Percentiles rank a stretch among this genome's conserved stretches.
phyloP scores from a whole-genome alignment of 176 grass and related monocot genomes.

The Carex littledalei region DNA sequence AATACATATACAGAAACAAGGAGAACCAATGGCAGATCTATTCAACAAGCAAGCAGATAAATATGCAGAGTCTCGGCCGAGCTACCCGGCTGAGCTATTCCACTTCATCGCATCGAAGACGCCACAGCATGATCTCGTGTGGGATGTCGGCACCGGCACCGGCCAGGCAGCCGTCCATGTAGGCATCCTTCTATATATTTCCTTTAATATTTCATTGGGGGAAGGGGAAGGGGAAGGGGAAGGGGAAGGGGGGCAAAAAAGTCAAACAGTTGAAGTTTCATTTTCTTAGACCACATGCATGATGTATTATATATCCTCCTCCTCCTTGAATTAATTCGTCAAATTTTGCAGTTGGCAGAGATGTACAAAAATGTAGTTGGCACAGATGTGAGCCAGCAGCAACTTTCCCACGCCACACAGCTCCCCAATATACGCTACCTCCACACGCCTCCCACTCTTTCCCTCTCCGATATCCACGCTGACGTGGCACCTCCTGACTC shows the following conservation, averaged over 20 bases:
- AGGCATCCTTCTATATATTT: neutral
- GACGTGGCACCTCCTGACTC: slow-evolving; percentile 35
- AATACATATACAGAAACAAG: neutral
- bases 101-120: slow-evolving; percentile 68
- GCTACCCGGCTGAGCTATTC: slow-evolving; percentile 75
- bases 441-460: slow-evolving; percentile 34
- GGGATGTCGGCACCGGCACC: slow-evolving; percentile 95
- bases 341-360: slow-evolving; percentile 45
- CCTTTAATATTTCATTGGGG: neutral
- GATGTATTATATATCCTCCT: too few relatives aligned
- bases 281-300: too few relatives aligned
- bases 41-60: slow-evolving; percentile 81
- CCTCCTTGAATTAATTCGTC: neutral
- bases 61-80: slow-evolving; percentile 61
- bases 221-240: too few relatives aligned
- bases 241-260: too few relatives aligned
- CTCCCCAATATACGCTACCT: slow-evolving; percentile 56
- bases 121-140: slow-evolving; percentile 41
- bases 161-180: slow-evolving; percentile 68
- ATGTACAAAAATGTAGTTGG: slow-evolving; percentile 58
- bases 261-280: too few relatives aligned
- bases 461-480: slow-evolving; percentile 29
- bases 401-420: slow-evolving; percentile 39
- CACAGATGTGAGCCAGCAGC: slow-evolving; percentile 80
- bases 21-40: slow-evolving; percentile 53